These are phyloP conservation scores for Crithidia expoeki DNA, from an alignment of 208 protist species.

Conservation along the genomic window DNA sequence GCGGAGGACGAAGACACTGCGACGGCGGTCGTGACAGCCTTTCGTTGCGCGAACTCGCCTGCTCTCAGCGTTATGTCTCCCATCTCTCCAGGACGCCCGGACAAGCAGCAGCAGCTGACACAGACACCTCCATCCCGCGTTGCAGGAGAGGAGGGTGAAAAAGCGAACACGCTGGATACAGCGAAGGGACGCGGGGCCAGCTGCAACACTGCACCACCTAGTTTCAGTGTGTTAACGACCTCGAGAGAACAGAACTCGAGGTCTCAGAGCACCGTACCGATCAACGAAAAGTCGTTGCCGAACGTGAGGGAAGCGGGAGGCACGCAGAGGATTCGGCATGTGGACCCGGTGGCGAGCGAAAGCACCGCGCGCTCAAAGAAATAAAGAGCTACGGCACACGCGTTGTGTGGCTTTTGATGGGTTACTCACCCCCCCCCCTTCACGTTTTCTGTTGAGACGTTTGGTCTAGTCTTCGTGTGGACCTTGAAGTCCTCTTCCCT, in stretches of 20 bases:
- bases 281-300: not conserved
- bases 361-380: not conserved
- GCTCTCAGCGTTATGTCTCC: conserved; percentile 16
- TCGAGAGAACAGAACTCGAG: not conserved
- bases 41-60: conserved; percentile 5
- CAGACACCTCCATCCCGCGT: not conserved
- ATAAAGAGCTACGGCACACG: not conserved
- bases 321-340: not conserved
- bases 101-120: not conserved
- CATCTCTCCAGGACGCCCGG: not conserved
- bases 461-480: too few relatives aligned
- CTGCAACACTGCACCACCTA: not conserved
- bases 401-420: not conserved
- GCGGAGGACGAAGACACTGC: conserved; percentile 17
- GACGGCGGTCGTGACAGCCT: conserved; percentile 24
- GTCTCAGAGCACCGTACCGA: not conserved
- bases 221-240: not conserved
- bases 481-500: too few relatives aligned
- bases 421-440: too few relatives aligned
- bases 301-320: not conserved
- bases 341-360: not conserved
- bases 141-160: not conserved
- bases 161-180: not conserved
- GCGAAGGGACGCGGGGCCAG: not conserved
- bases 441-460: too few relatives aligned